These are phyloP conservation scores for Yamadazyma blattariae DNA, from an alignment of 1,139 yeast species.

Conservation along the genomic window DNA sequence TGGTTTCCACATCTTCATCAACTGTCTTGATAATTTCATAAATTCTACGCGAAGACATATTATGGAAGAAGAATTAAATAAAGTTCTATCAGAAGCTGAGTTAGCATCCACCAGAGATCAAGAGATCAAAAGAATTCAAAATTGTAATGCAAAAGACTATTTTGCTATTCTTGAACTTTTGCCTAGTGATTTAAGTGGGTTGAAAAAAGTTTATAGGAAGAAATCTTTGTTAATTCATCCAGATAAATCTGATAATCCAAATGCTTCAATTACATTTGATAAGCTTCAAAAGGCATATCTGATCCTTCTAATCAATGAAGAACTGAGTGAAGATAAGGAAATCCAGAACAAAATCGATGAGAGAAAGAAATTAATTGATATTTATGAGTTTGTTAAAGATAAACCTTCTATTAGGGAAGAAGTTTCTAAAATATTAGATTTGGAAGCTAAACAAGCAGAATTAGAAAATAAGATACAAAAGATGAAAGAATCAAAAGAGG, in stretches of 20 bases:
- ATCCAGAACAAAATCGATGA: conserved; percentile 26
- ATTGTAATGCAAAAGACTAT: conserved; percentile 48
- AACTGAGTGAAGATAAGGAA: conserved; percentile 12
- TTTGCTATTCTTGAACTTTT: conserved; percentile 37
- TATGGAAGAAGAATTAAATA: conserved; percentile 24
- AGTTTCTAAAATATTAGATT: conserved; percentile 27
- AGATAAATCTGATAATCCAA: conserved; percentile 53
- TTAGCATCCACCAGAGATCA: conserved; percentile 39
- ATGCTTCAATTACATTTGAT: conserved; percentile 66
- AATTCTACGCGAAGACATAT: not conserved
- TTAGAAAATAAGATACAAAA: conserved; percentile 13
- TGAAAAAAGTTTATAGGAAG: conserved; percentile 48
- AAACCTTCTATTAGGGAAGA: conserved; percentile 2
- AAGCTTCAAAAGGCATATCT: conserved; percentile 38
- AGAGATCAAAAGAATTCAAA: conserved; percentile 56
- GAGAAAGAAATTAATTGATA: conserved; percentile 31
- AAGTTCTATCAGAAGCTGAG: conserved; percentile 33
- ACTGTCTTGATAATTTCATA: not conserved
- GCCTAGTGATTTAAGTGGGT: conserved; percentile 22
- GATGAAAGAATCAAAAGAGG: conserved; percentile 10
- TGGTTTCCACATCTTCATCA: conserved; percentile 33
- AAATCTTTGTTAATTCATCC: conserved; percentile 69
- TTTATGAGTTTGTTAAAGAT: conserved; percentile 35
- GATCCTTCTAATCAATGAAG: conserved; percentile 18
- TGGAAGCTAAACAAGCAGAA: conserved; percentile 22